Conservation (phyloP, 768 basidiomycete species). For the Suillus discolor region DNA sequence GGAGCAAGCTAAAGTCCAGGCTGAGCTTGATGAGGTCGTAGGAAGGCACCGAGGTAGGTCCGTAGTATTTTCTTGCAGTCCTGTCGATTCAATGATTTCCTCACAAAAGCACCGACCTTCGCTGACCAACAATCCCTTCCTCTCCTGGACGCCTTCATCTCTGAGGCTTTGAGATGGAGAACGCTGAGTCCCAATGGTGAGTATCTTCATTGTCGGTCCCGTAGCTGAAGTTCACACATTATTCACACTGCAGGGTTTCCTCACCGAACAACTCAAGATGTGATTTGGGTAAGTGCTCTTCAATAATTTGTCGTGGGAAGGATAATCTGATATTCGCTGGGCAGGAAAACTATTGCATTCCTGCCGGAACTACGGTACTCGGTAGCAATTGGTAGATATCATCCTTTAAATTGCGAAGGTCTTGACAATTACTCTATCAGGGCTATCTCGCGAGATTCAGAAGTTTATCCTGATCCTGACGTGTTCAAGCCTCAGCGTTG, state of each 20-base stretch:
- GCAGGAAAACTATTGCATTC: slow-evolving; percentile 29
- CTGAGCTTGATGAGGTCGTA: neutral
- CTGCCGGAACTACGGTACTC: slow-evolving; percentile 23
- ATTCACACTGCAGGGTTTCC: slow-evolving; percentile 1
- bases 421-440: neutral
- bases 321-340: neutral
- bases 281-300: slow-evolving; percentile 7
- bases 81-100: neutral
- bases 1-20: slow-evolving; percentile 1
- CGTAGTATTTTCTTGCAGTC: neutral
- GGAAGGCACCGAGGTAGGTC: neutral
- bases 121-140: neutral
- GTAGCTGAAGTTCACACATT: neutral
- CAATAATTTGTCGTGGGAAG: neutral
- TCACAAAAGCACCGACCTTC: neutral
- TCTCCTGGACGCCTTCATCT: neutral
- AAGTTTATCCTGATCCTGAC: slow-evolving; percentile 7
- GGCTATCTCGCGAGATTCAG: slow-evolving; percentile 4
- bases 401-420: neutral
- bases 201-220: neutral
- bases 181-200: neutral
- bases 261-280: slow-evolving; percentile 7
- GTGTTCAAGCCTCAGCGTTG: slow-evolving; percentile 51
- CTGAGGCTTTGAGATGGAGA: neutral
- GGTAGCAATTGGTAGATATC: slow-evolving; percentile 21